Percentiles rank a stretch among this genome's conserved stretches.
These are phyloP conservation scores for Neofusicoccum ribis DNA, from an alignment of 2,329 filamentous ascomycete species.

Conservation along the genomic window DNA sequence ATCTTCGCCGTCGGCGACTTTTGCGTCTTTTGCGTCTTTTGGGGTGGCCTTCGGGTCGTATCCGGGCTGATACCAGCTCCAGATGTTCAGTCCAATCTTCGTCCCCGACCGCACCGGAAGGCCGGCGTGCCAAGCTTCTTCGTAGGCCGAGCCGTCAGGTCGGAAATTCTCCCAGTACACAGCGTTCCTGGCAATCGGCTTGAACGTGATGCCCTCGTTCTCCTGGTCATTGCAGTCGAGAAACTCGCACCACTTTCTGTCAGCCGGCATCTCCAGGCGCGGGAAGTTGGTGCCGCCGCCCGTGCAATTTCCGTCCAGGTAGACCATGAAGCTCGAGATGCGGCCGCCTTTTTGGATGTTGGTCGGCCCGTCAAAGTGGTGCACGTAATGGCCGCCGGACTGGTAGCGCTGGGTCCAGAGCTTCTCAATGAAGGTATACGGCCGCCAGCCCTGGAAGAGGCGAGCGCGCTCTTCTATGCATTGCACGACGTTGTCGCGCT, in stretches of 20 bases:
- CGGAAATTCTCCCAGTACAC: conserved; percentile 65
- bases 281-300: conserved; percentile 65
- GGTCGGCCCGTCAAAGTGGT: conserved; percentile 54
- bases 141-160: conserved; percentile 56
- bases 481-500: conserved; percentile 49
- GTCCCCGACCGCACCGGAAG: conserved; percentile 56
- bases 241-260: conserved; percentile 57
- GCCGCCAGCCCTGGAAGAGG: conserved; percentile 61
- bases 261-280: conserved; percentile 46
- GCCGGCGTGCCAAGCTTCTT: conserved; percentile 62
- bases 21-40: neutral
- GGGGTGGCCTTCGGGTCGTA: conserved; percentile 8
- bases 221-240: conserved; percentile 51
- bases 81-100: conserved; percentile 65
- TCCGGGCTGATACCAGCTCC: conserved; percentile 59
- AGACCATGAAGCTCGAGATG: conserved; percentile 63
- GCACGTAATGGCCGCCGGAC: conserved; percentile 57
- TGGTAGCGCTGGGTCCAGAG: conserved; percentile 63
- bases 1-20: neutral
- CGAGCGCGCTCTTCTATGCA: conserved; percentile 61
- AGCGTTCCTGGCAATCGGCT: conserved; percentile 58
- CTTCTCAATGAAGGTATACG: conserved; percentile 59
- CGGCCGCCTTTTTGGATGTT: conserved; percentile 29
- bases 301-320: conserved; percentile 51
- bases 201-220: conserved; percentile 56